Base-by-base conservation (phyloP, 2,329 filamentous ascomycete genomes). In the Neonectria coccinea region DNA sequence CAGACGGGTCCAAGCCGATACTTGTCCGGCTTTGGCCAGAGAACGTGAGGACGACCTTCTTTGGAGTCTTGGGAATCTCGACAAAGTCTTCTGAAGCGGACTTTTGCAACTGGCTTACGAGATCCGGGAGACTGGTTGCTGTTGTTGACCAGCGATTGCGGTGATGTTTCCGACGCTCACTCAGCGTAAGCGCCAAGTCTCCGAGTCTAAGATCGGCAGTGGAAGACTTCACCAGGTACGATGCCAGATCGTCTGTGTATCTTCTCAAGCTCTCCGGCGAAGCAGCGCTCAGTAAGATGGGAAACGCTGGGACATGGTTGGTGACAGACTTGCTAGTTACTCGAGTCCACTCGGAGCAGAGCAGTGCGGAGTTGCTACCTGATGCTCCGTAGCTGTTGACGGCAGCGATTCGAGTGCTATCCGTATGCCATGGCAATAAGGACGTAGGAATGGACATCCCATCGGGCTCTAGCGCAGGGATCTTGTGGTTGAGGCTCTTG, bases 351-450 rank as follows among this genome's bases (percentile, higher is more conserved):
- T 72, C 67, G 16, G 68, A 65, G 56, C 70, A 64, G 8, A 75
- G 33, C 11, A 78, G 22, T 16, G 76, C 71, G 4, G 75, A 71
- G 47, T 80, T 80, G 39, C 71, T 75, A 0, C 79, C 79, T 6
- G 77, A 70, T 2, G 79, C 79, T 8, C 79, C 79, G 41, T 79
- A 80, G 47, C 73, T 80, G 61, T 78, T 81, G 27, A 81, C 64
- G 3, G 72, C 65, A 3, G 77, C 77, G 4, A 71, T 56, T 1
- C 69, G 73, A 1, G 55, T 45, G 11, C 12, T 33, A 0, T 31
- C 4, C 1, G 58, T 55, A 7, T 69, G 33, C 75, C 73, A 80
- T 33, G 60, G 42, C 2, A 20, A 7, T 6, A 64, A 5, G 18
- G 39, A 25, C 0, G 27, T 58, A 3, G 65, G 39, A 29, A 74